A percentile compares a stretch with the other conserved stretches of the same genome.
phyloP scores from a whole-genome alignment of 208 protist genomes.

The Acanthamoeba castellanii region DNA sequence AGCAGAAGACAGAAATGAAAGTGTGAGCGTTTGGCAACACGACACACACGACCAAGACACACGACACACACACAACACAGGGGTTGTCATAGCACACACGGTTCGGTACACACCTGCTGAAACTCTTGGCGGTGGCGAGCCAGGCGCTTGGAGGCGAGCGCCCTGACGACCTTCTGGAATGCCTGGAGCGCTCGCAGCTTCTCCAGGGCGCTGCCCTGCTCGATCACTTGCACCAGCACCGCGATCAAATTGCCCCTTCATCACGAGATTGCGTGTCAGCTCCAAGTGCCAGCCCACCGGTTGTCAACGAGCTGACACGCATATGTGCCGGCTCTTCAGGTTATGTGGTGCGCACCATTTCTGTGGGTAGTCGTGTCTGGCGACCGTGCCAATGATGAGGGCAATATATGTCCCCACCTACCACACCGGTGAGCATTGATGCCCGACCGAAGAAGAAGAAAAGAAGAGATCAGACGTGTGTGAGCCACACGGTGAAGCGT shows the following conservation, averaged over 20 bases:
- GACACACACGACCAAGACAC: not conserved
- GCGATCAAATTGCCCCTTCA: constrained; percentile 47
- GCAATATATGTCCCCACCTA: constrained; percentile 47
- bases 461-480: too few species aligned
- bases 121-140: constrained; percentile 63
- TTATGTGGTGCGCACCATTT: not conserved
- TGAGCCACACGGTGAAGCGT: not conserved
- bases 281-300: too few species aligned
- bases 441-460: too few species aligned
- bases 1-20: not conserved
- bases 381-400: constrained; percentile 52
- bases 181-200: constrained; percentile 27
- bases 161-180: constrained; percentile 55
- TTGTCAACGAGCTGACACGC: too few species aligned
- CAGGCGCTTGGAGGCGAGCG: constrained; percentile 58
- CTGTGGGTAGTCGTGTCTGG: constrained; percentile 67
- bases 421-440: not conserved
- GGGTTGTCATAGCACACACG: not conserved
- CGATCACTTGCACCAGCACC: constrained; percentile 57
- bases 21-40: not conserved
- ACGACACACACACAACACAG: not conserved
- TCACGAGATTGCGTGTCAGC: not conserved
- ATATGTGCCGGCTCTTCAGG: not conserved
- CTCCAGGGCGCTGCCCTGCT: constrained; percentile 35
- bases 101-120: not conserved